A percentile compares a stretch with the other conserved stretches of the same genome.
Conservation (phyloP, 306 rosid species). For the Lathyrus oleraceus region DNA sequence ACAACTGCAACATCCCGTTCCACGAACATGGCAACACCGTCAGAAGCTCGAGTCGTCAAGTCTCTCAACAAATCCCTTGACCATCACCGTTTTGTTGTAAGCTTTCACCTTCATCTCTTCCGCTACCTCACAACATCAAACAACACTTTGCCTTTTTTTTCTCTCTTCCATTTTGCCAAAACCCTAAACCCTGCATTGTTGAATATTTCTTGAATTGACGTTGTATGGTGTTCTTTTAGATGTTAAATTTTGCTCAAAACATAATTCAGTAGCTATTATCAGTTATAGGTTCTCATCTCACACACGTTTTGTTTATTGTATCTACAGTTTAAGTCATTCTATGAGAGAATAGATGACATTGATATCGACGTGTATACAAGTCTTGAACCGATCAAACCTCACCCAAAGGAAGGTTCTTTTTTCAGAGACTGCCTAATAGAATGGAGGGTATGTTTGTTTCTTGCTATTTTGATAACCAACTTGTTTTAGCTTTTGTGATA, state of each 20-base stretch:
- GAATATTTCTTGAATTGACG: neutral
- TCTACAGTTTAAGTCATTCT: slow-evolving; percentile 67
- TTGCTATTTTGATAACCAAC: neutral
- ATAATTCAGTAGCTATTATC: neutral
- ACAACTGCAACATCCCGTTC: neutral
- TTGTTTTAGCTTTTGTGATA: neutral
- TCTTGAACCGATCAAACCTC: slow-evolving; percentile 63
- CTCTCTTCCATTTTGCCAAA: slow-evolving; percentile 28
- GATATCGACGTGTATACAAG: slow-evolving; percentile 72
- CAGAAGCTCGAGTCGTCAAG: slow-evolving; percentile 80
- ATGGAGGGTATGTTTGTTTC: slow-evolving; percentile 93
- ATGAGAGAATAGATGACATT: slow-evolving; percentile 66
- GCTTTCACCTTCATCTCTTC: slow-evolving; percentile 6
- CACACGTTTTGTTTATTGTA: neutral
- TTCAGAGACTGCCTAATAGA: slow-evolving; percentile 82
- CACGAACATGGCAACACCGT: slow-evolving; percentile 59
- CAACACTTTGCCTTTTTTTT: too few species aligned
- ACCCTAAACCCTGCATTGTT: slow-evolving; percentile 34
- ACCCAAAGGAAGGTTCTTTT: slow-evolving; percentile 81
- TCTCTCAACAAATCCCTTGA: slow-evolving; percentile 80
- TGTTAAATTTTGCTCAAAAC: neutral
- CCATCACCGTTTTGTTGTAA: slow-evolving; percentile 74
- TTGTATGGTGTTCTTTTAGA: too few species aligned
- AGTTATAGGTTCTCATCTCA: neutral
- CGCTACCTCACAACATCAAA: neutral